Evolutionary conservation across 2,329 filamentous ascomycete genomes (phyloP).

Genomic region (Cercospora sp.): DNA sequence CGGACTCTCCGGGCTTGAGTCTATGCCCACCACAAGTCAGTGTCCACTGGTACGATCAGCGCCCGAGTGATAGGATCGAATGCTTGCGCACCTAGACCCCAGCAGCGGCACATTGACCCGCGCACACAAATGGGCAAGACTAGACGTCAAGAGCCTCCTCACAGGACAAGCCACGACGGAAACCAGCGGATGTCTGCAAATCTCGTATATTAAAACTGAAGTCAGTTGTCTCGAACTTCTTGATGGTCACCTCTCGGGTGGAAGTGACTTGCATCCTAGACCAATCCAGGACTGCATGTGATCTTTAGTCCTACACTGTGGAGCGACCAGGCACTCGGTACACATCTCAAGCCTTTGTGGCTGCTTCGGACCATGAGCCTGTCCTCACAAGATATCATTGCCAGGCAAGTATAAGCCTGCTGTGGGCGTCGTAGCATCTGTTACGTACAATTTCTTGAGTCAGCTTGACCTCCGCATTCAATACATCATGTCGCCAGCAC

Average conservation of each 20-base stretch:
- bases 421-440: neutral
- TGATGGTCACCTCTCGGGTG: neutral
- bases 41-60: neutral
- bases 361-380: neutral
- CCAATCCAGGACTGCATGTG: neutral
- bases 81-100: neutral
- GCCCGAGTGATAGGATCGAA: neutral
- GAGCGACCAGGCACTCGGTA: neutral
- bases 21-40: neutral
- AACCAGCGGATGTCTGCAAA: constrained; percentile 5
- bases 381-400: neutral
- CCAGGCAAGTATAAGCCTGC: neutral
- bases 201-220: neutral
- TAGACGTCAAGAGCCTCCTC: neutral
- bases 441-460: neutral
- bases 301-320: neutral
- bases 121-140: neutral
- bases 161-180: neutral
- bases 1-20: neutral
- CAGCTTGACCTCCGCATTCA: neutral
- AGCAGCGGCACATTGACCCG: neutral
- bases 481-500: neutral
- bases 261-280: neutral
- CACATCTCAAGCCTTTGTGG: neutral
- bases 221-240: neutral